Conservation (phyloP, 2,329 filamentous ascomycete genomes). For the Clarireedia paspali region DNA sequence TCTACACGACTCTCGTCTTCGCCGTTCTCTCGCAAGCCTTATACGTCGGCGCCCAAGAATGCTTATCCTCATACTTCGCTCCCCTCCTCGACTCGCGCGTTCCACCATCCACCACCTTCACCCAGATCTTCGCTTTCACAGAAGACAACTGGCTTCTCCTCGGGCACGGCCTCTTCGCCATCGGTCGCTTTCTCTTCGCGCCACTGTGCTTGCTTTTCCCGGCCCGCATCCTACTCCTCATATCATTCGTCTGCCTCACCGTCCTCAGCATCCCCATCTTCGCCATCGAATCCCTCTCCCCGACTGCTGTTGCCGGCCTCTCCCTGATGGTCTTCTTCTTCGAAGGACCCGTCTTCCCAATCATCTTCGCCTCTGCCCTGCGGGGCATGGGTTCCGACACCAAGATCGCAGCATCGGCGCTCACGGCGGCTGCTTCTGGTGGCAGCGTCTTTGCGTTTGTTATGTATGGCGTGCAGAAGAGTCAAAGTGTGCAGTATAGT, state of each 20-base stretch:
- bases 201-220: conserved; percentile 53
- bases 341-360: conserved; percentile 75
- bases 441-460: conserved; percentile 25
- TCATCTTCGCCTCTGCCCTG: conserved; percentile 72
- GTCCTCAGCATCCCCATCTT: conserved; percentile 39
- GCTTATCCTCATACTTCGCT: conserved; percentile 53
- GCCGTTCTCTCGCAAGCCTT: conserved; percentile 71
- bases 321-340: conserved; percentile 69
- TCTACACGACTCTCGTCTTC: conserved; percentile 48
- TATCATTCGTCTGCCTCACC: conserved; percentile 53
- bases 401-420: conserved; percentile 68
- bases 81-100: conserved; percentile 39
- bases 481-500: conserved; percentile 16
- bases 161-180: conserved; percentile 64
- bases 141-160: conserved; percentile 61
- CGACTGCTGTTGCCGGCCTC: conserved; percentile 46
- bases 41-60: conserved; percentile 69
- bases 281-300: conserved; percentile 33
- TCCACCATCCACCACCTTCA: conserved; percentile 20
- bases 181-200: conserved; percentile 64
- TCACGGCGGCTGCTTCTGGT: conserved; percentile 41
- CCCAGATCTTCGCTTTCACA: conserved; percentile 37
- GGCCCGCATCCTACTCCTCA: conserved; percentile 61
- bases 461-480: conserved; percentile 20
- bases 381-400: conserved; percentile 73